Base-by-base conservation (phyloP, 1,139 yeast species). In the Yamadazyma spencermartinsiae region DNA sequence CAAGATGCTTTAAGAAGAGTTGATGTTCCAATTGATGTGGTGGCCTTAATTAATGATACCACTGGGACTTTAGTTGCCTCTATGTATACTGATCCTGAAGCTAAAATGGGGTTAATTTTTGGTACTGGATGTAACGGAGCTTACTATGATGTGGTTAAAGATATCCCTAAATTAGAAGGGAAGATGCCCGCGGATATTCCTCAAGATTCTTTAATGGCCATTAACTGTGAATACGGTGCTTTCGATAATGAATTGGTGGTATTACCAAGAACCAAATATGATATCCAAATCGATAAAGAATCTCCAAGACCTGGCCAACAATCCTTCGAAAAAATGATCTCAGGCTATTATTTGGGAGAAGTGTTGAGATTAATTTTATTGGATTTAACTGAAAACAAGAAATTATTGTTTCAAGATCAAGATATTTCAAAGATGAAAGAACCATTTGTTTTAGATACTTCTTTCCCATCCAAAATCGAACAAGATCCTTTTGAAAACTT, bases 121-220 rank as follows among this genome's bases (percentile, higher is more conserved):
- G 98, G 98, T 58, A 92, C 98, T 41, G 98, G 98, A 48, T 89
- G 95, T 72, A 92, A 92, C 63, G 98, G 94, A 60, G 98, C 98
- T 38, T 92, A 92, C 73, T 92, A 81, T 65, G 98, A 92, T 55
- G 69, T 70, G 31, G 83, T 82, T 40, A 63, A 72, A 40, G 79
- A 80, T 55, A 82, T 92, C 57, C 94, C 94, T 49, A 92, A 92
- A 71, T 76, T 92, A 52, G 80, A 80, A 54, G 96, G 95, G 41
- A 70, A 66, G 52, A 62, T 83, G 42, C 75, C 80, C 23, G 70
- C 64, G 17, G 96, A 88, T 55, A 76, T 89, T 49, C 61, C 74
- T 32, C 65, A 61, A 11, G 78, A 77, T 32, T 76, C 87, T 24
- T 81, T 82, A 47, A 90, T 92, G 95, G 97, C 96, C 39, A 90